Base-by-base conservation (phyloP, 768 basidiomycete species). In the Lepiota venenata region DNA sequence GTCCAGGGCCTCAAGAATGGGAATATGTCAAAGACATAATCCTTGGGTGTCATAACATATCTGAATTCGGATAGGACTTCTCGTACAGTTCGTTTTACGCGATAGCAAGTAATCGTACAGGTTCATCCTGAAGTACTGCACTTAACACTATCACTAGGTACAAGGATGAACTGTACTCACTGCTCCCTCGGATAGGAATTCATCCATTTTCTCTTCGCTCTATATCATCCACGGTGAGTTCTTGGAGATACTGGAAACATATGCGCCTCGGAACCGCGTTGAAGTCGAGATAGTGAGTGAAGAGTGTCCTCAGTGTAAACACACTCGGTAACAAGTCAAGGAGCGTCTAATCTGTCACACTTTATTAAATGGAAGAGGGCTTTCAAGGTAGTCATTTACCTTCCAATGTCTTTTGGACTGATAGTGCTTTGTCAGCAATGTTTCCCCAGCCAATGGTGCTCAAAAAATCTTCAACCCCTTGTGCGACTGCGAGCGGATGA, bases 11-110 rank as follows among this genome's bases (percentile, higher is more conserved):
- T 76, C 8, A 98, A 71, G 1, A 84, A 79, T 11, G 95, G 93
- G 60, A 99, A 88, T 0, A 97, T 73, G 63, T 98, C 93, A 60
- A 97, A 88, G 14, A 96, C 71, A 63, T 95, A 94, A 27, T 92
- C 87, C 49, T 79, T 75, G 4, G 95, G 93, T 56, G 97, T 82
- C 35, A 71, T 66, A 10, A 82, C 81, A 22, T 81, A 79, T 70
- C 88, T 79, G 63, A 99, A 98, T 59, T 98, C 97, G n/a, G 79
- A 67, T 22, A 98, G 66, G 0, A 96, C 84, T 66, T 98, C 96
- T 39, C 77, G 73, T 43, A 94, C 87, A 0, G 91, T 96, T 43
- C 96, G 78, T 36, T 81, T 79, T 0, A 93, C 91, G 39, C 82
- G 78, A 38, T 83, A 82, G 51, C 87, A n/a, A 88, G 66, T 98